Evolutionary conservation across 2,329 filamentous ascomycete species (phyloP).

Genomic region (Fusarium cicatricum): DNA sequence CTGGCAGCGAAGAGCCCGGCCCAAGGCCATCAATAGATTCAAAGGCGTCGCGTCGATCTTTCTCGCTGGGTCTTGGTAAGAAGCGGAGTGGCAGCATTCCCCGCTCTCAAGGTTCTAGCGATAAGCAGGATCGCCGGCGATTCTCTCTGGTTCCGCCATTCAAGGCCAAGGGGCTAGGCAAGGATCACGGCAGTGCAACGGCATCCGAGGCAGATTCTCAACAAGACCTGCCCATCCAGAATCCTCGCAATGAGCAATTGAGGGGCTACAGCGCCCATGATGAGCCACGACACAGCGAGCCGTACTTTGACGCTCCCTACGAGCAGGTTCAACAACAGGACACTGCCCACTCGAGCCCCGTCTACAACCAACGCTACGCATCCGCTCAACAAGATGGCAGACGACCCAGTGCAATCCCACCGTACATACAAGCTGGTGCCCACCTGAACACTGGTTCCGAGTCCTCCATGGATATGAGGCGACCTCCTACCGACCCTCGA

Average conservation of each 20-base stretch:
- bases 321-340: constrained; percentile 49
- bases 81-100: constrained; percentile 74
- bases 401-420: constrained; percentile 54
- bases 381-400: constrained; percentile 51
- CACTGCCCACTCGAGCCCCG: constrained; percentile 46
- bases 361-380: constrained; percentile 54
- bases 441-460: constrained; percentile 62
- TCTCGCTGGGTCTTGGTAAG: constrained; percentile 73
- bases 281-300: constrained; percentile 48
- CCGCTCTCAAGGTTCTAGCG: constrained; percentile 63
- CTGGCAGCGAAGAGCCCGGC: constrained; percentile 61
- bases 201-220: constrained; percentile 59
- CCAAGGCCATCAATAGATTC: constrained; percentile 75
- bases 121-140: constrained; percentile 68
- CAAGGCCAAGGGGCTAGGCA: constrained; percentile 68
- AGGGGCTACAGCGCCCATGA: constrained; percentile 48
- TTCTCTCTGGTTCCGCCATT: constrained; percentile 73
- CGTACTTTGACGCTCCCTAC: constrained; percentile 52
- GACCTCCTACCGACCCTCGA: constrained; percentile 50
- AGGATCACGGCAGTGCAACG: constrained; percentile 59
- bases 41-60: constrained; percentile 70
- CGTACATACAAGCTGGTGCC: constrained; percentile 55
- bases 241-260: constrained; percentile 45
- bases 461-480: constrained; percentile 60
- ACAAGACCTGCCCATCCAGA: constrained; percentile 62